Evolutionary conservation across 345 rosid genomes (phyloP).

Genomic region (Viola odorata): DNA sequence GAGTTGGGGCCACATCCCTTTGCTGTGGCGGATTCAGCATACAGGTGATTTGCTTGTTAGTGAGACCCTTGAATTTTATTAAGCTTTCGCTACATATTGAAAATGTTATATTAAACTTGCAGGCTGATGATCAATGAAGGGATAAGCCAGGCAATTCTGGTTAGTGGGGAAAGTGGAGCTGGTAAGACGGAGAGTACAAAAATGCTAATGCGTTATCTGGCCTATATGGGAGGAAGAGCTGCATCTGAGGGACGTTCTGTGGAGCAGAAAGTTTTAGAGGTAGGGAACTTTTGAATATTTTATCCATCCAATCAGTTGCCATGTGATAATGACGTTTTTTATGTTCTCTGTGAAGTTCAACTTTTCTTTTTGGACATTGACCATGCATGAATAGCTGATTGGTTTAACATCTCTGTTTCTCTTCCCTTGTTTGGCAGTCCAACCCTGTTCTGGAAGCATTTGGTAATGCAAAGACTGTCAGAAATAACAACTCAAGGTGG

Average conservation of each 20-base stretch:
- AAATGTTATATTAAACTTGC: slow-evolving; percentile 17
- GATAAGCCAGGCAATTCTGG: slow-evolving; percentile 87
- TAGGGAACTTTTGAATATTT: slow-evolving; percentile 16
- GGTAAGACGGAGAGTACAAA: slow-evolving; percentile 99
- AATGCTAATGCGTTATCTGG: slow-evolving; percentile 93
- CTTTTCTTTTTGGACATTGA: slow-evolving; percentile 5
- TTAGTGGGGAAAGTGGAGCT: slow-evolving; percentile 99
- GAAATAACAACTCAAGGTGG: slow-evolving; percentile 95
- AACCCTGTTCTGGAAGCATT: slow-evolving; percentile 99
- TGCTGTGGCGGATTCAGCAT: slow-evolving; percentile 97
- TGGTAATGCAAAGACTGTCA: slow-evolving; percentile 96
- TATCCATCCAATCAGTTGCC: slow-evolving; percentile 8
- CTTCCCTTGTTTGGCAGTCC: slow-evolving; percentile 53
- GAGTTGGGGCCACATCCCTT: slow-evolving; percentile 96
- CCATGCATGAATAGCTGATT: slow-evolving; percentile 1
- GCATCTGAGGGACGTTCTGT: slow-evolving; percentile 81
- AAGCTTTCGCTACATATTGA: not conserved
- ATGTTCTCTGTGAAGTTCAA: not conserved
- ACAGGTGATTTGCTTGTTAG: slow-evolving; percentile 47
- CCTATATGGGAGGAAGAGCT: slow-evolving; percentile 96
- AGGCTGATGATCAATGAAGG: slow-evolving; percentile 85
- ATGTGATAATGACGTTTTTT: slow-evolving; percentile 8
- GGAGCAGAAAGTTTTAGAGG: slow-evolving; percentile 98
- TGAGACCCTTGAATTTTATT: too few relatives aligned
- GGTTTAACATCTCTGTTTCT: slow-evolving; percentile 1